Evolutionary conservation across 345 rosid genomes (phyloP), one percentile per base, ranked within the genome.

Genomic region (rapeseed (Brassica napus)): DNA sequence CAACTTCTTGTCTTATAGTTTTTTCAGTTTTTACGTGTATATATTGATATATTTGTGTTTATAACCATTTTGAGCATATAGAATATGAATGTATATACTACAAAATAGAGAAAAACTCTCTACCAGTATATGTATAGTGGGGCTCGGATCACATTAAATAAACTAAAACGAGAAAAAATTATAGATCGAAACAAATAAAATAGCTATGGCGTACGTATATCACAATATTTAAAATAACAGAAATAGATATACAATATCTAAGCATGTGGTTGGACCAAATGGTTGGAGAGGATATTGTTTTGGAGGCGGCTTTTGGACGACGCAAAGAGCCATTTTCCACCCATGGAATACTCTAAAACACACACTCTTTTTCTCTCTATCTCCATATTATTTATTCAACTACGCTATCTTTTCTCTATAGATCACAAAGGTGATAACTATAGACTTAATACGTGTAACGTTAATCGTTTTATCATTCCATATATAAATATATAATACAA

Each of bases 301-400:
- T 71, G 8, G 84, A 82, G 85, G 84, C 87, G 89, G 89, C 94
- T 83, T 85, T 92, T 85, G 83, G 87, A 64, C 84, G 47, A 69
- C 21, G 79, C 82, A 47, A 63, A 85, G 90, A 88, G 93, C 72
- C 89, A 88, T 81, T 65, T 52, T 71, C 7, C 64, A 34, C 76
- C 61, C 23, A 44, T 71, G 63, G 69, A 23, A 12, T 30, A 37
- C 67, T 26, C 79, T 63, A 30, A 66, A 39, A 24, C 63, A 47
- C 77, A 80, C 68, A 37, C 76, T 64, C 44, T 6, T 57, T 75
- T 74, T 57, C 71, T 52, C 54, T 21, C 21, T 39, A 14, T 64
- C 21, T 57, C 10, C 4, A 0, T 60, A 14, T 52, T 44, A 24
- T 44, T 65, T 69, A 7, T 34, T 44, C 49, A 11, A 21, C n/a